Base-by-base conservation (phyloP, 805 yeast species). In the Candida jianshihensis region DNA sequence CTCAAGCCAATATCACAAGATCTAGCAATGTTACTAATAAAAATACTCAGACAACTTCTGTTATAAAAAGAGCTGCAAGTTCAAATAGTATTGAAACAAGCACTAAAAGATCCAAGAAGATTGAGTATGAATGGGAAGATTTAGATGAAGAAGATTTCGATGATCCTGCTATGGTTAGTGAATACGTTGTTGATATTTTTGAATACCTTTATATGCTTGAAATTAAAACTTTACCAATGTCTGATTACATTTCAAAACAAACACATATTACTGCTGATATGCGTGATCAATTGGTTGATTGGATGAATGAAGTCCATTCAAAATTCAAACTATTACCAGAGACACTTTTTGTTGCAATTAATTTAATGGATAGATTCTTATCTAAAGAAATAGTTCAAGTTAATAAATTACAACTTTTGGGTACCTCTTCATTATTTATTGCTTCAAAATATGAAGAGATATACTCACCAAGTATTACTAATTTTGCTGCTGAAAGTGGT, bases 371-470 rank as follows among this genome's bases (percentile, higher is more conserved):
- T 61, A 64, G 96, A 44, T 88, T 84, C 59, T 73, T 89, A 68
- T 76, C 87, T 11, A 68, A 72, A 40, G 90, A 83, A 54, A 68
- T 74, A 30, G 90, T 85, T 19, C 87, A 82, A 51, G 75, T 87
- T 38, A 87, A 81, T 54, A 76, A 84, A 59, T 61, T 88, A 34
- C 97, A 88, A 64, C 67, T 88, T 40, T 73, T 87, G 29, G 96
- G 96, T 10, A 82, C 94, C 0, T 86, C 95, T 3, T 75, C 90
- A 18, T 60, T 88, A 41, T 85, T 88, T 60, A 82, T 87, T 47
- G 95, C 96, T 29, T 88, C 96, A 13, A 88, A 88, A 61, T 87
- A 85, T 57, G 96, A 88, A 64, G 97, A 88, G 63, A 95, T 88
- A 31, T 84, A 82, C 53, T 75, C 89, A 4, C 97, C 96, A 19